Percentiles rank a stretch among this genome's conserved stretches.
These are phyloP conservation scores for Penicillium janthinellum DNA, from an alignment of 2,329 filamentous ascomycete species.

Conservation along the genomic window DNA sequence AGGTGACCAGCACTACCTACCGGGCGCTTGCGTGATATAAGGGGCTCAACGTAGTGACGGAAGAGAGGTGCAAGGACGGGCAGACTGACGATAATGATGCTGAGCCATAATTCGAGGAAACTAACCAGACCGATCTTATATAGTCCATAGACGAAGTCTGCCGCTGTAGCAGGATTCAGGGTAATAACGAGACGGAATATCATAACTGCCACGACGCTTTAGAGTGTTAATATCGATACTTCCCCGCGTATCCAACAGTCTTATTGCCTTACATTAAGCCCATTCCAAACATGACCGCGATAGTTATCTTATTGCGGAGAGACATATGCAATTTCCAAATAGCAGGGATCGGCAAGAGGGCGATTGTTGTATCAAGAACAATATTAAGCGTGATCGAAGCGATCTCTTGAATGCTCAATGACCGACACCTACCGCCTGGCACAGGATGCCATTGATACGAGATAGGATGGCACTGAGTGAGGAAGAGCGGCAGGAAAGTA, in stretches of 20 bases:
- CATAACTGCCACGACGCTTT: constrained; percentile 12
- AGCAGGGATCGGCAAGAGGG: constrained; percentile 11
- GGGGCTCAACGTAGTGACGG: constrained; percentile 12
- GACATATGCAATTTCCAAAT: constrained; percentile 17
- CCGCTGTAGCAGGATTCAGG: constrained; percentile 3
- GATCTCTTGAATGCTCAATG: constrained; percentile 9
- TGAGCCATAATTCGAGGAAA: constrained; percentile 15
- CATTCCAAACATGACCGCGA: constrained; percentile 14
- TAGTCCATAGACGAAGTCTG: constrained; percentile 11
- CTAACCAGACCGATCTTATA: constrained; percentile 13
- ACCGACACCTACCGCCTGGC: constrained; percentile 7
- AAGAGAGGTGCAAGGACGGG: constrained; percentile 12
- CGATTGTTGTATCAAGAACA: constrained; percentile 14
- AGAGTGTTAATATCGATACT: not conserved
- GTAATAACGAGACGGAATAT: constrained; percentile 13
- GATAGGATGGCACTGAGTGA: constrained; percentile 18
- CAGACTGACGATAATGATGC: constrained; percentile 14
- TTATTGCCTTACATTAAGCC: constrained; percentile 6
- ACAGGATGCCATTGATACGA: constrained; percentile 16
- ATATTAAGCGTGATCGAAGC: constrained; percentile 14
- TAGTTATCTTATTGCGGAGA: constrained; percentile 15
- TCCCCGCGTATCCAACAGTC: not conserved
- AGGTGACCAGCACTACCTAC: not conserved
- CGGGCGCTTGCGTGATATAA: constrained; percentile 6
- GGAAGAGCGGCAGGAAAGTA: constrained; percentile 10